Percentiles rank a stretch among this genome's conserved stretches.
Evolutionary conservation across 2,329 filamentous ascomycete species (phyloP).

Genomic region (Alternaria angustiovoidea): DNA sequence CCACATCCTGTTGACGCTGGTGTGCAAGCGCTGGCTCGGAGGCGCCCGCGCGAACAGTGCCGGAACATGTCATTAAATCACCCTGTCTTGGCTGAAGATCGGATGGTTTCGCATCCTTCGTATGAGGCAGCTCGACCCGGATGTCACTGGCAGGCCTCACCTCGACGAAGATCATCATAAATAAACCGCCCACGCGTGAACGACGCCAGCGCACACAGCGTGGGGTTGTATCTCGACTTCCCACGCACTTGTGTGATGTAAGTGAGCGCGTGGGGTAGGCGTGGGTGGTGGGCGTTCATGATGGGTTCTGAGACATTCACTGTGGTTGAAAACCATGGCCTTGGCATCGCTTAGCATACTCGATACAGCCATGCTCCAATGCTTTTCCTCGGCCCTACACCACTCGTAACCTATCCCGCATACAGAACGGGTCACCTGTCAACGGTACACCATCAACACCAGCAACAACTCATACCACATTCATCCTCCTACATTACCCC

Average conservation of each 20-base stretch:
- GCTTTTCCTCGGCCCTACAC: constrained; percentile 18
- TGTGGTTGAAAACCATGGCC: constrained; percentile 16
- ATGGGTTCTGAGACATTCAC: constrained; percentile 29
- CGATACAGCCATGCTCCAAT: constrained; percentile 12
- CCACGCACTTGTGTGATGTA: constrained; percentile 4
- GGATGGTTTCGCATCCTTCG: constrained; percentile 26
- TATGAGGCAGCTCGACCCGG: constrained; percentile 20
- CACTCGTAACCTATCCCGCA: constrained; percentile 21
- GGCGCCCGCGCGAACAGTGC: constrained; percentile 14
- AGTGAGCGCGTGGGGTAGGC: constrained; percentile 25
- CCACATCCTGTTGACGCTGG: background rate
- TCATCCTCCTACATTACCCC: constrained; percentile 9
- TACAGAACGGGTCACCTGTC: constrained; percentile 24
- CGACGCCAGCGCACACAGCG: constrained; percentile 8
- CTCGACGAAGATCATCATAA: constrained; percentile 11
- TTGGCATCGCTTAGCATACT: constrained; percentile 35
- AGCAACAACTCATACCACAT: constrained; percentile 1
- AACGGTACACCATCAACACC: constrained; percentile 13
- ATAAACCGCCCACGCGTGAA: constrained; percentile 12
- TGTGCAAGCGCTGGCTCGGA: constrained; percentile 18
- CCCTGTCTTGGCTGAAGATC: constrained; percentile 39
- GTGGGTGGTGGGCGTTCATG: constrained; percentile 11
- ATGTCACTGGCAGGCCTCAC: constrained; percentile 17
- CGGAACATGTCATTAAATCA: constrained; percentile 9
- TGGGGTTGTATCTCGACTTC: constrained; percentile 15